Percentiles rank a stretch among this genome's conserved stretches.
These are phyloP conservation scores for Saccharomyces hybrid DNA, from an alignment of 1,139 yeast genomes.

Conservation along the genomic window DNA sequence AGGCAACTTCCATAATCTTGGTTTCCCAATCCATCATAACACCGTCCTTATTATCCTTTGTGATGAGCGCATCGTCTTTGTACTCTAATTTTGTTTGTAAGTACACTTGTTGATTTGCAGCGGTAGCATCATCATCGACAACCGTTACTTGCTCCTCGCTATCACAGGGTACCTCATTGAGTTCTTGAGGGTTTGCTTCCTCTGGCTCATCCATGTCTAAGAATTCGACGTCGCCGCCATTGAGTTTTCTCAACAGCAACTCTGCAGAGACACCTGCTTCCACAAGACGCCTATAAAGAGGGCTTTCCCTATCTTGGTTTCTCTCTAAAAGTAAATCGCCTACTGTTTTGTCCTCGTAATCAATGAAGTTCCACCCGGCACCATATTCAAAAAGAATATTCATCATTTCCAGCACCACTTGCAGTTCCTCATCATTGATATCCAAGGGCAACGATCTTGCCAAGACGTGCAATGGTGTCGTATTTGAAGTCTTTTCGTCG, in stretches of 20 bases:
- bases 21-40: conserved; percentile 99
- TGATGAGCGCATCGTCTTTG: conserved; percentile 61
- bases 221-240: conserved; percentile 50
- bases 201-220: conserved; percentile 28
- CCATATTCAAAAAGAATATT: conserved; percentile 70
- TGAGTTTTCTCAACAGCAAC: conserved; percentile 62
- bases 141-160: conserved; percentile 11
- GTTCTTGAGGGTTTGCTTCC: neutral
- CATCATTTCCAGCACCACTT: conserved; percentile 48
- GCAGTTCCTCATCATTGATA: conserved; percentile 38
- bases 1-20: conserved; percentile 71
- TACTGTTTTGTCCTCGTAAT: conserved; percentile 61
- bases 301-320: conserved; percentile 33
- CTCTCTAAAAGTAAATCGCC: conserved; percentile 61
- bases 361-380: conserved; percentile 85
- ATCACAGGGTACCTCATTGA: no score
- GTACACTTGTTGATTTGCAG: conserved; percentile 59
- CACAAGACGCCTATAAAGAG: conserved; percentile 48
- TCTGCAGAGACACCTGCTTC: conserved; percentile 92
- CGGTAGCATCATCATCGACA: conserved; percentile 42
- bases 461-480: conserved; percentile 74
- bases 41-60: conserved; percentile 72
- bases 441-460: conserved; percentile 41
- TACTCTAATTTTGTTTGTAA: conserved; percentile 62
- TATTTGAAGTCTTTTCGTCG: conserved; percentile 38